Base-by-base conservation (phyloP, 106 monocot genomes). In the Dioscorea alata region DNA sequence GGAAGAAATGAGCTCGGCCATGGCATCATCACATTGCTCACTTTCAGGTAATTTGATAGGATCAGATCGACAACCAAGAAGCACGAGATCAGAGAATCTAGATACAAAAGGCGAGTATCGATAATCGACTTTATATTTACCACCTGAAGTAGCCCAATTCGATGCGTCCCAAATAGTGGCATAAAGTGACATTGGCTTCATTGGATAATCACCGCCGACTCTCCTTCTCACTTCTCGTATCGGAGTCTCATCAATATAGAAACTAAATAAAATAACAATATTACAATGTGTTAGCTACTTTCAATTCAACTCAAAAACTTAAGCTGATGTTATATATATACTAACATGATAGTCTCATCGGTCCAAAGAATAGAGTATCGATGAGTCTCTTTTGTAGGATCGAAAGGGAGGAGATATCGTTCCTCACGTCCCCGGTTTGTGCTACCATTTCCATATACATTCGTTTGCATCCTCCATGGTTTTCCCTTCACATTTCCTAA, bases 111-210 rank as follows among this genome's bases (percentile, higher is more conserved):
- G 95, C 4, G 79, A 80, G 71, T 82, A 91, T 48, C 76, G 69
- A 78, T 96, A 96, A 73, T 89, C 73, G 28, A 88, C 79, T 63
- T 75, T 85, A 78, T 88, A 84, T 25, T 70, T 77, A 22, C 95
- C 95, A 12, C 95, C 95, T 25, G 81, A 76, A 10, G 95, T 91
- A 6, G 95, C 95, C 95, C 95, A 96, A 15, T 35, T 71, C 4
- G 95, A 96, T 0, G 86, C 95, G 51, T 96, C 95, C 95, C 95
- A 96, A 24, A 96, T 91, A 74, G 95, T 96, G 67, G 95, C 91
- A 64, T 96, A 91, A 54, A 96, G 57, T 0, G 88, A 88, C 95
- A 96, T 96, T 13, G 95, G 88, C 74, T 96, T 96, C 8, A 82
- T 70, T 0, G 95, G 95, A 88, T 78, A 96, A 73, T 91, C 88